Base-by-base conservation (phyloP, 139 green algal genomes). In the Closterium sp. region DNA sequence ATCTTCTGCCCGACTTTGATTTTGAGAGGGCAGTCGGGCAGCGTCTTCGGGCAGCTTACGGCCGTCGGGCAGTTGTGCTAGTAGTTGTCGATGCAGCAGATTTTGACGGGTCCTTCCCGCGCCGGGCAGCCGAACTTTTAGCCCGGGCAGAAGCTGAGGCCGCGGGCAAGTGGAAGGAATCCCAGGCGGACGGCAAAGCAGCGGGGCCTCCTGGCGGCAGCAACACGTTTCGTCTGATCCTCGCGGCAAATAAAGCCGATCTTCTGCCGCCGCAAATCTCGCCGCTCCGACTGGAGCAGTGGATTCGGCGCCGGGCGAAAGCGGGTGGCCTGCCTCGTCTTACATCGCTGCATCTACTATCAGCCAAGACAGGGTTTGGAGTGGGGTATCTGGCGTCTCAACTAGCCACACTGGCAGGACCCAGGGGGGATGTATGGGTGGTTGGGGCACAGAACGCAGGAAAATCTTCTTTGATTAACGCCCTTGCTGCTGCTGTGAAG, bases 51-150 rank as follows among this genome's bases (percentile, higher is more conserved):
- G 38, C 45, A 19, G 86, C 89, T 17, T 92, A 89, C 21, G 45
- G 88, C 1, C 42, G 91, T 6, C 50, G 85, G n/a, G 95, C 96
- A 0, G 96, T 99, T 31, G 95, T 99, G 91, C 92, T 99, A 85
- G 94, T 96, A 70, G 97, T 99, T 86, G 97, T 99, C 87, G 97
- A 99, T 91, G 85, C 97, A 0, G 95, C 95, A 17, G 97, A 99
- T 95, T 99, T 99, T 96, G 98, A 99, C 94, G 98, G 97, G 27
- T 98, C 97, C n/a, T 96, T 99, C 87, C 98, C 98, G 0, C 91
- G 96, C 31, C 34, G 30, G 24, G 96, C 96, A 31, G 92, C 97
- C 29, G 79, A 91, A 32, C 22, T 95, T 19, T 34, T 96, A 38
- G 42, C 70, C 27, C 29, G 95, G 34, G 93, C 85, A 27, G 87